Evolutionary conservation across 2,329 filamentous ascomycete species (phyloP).

Genomic region (Epicoccum sorghinum): DNA sequence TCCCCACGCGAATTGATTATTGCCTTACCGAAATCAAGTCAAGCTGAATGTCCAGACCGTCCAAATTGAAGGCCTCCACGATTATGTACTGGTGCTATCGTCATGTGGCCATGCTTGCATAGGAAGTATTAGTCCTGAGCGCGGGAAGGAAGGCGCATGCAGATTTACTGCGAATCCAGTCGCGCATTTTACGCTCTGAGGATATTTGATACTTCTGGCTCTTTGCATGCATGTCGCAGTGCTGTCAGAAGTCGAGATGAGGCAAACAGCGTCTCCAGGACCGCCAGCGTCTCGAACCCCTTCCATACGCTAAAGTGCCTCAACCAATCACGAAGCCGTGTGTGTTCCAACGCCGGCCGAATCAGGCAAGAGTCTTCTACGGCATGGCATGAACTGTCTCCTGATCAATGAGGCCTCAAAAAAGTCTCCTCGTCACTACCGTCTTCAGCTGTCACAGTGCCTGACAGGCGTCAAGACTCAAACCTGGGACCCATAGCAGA

Average conservation of each 20-base stretch:
- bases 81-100: no score
- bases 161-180: no score
- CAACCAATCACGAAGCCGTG: not conserved
- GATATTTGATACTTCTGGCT: not conserved
- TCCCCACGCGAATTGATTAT: no score
- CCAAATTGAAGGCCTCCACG: no score
- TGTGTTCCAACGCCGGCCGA: not conserved
- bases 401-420: conserved; percentile 8
- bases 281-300: conserved; percentile 1
- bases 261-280: conserved; percentile 12
- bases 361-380: conserved; percentile 1
- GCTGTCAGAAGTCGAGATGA: conserved; percentile 16
- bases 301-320: not conserved
- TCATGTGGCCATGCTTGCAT: no score
- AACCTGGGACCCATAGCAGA: conserved; percentile 5
- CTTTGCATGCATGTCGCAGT: conserved; percentile 1
- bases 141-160: no score
- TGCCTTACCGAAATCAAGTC: no score
- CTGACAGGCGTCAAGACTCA: conserved; percentile 7
- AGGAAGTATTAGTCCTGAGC: no score
- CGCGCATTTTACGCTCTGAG: not conserved
- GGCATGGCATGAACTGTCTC: conserved; percentile 13
- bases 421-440: not conserved
- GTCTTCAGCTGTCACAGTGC: not conserved
- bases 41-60: no score